Conservation (phyloP, 2,329 filamentous ascomycete genomes). For the Diaporthe humulicola region DNA sequence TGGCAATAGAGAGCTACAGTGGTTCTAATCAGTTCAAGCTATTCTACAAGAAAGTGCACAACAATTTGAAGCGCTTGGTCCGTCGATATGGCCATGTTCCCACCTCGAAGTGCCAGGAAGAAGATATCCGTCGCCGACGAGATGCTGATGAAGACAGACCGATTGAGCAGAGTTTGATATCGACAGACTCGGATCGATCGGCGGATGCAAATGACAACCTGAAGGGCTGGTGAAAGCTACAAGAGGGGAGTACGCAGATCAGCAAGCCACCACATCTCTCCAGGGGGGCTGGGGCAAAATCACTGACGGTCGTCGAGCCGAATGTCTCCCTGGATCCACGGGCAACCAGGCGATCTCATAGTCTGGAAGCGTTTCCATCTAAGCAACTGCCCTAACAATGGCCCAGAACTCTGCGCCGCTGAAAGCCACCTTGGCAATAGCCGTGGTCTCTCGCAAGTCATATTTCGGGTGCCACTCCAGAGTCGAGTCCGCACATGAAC, state of each 20-base stretch:
- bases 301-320: not conserved
- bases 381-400: not conserved
- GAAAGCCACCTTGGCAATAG: too few relatives aligned
- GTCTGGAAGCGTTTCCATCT: not conserved
- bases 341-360: not conserved
- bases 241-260: not conserved
- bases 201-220: not conserved
- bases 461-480: too few relatives aligned
- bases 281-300: not conserved
- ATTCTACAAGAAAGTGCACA: too few relatives aligned
- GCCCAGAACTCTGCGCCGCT: not conserved
- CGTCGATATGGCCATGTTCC: too few relatives aligned
- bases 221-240: not conserved
- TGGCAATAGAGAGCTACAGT: too few relatives aligned
- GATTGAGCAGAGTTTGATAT: not conserved
- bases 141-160: too few relatives aligned
- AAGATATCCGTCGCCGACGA: too few relatives aligned
- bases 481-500: too few relatives aligned
- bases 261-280: not conserved
- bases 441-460: not conserved
- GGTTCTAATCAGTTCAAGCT: too few relatives aligned
- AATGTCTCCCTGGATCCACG: too few relatives aligned
- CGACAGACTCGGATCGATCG: not conserved
- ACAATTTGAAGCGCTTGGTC: too few relatives aligned
- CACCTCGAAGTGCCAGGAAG: too few relatives aligned